Evolutionary conservation across 768 basidiomycete species (phyloP), one percentile per base, ranked within the genome.

Genomic region (Russula sp.): DNA sequence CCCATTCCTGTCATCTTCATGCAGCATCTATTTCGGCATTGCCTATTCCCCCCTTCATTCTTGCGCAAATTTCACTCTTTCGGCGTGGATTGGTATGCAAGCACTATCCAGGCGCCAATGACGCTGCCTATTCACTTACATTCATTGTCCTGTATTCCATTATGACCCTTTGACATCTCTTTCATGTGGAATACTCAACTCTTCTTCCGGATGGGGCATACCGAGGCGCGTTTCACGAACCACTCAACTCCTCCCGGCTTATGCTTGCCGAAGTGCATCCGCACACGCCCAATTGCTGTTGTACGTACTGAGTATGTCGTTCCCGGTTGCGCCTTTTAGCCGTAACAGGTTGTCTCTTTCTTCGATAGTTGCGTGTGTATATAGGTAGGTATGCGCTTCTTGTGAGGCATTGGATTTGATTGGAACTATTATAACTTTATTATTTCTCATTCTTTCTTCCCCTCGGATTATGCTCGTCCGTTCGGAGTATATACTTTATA

Each of bases 1-100:
- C 32, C 34, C 16, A 48, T 49, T 22, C 52, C 55, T 32, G 13
- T 26, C 54, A 65, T 65, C 59, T 61, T 55, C 44, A 65, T 57
- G 64, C 64, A 61, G 32, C 55, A 65, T 65, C 59, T 65, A 65
- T 34, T 28, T 57, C 55, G n/a, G 16, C 57, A 34, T 30, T 24
- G n/a, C 53, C 46, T 40, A 11, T n/a, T 32, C 24, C 10, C 54
- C 34, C 24, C 11, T 24, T 24, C 34, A 16, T 32, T 26, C 11
- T 40, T 38, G 4, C 46, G 14, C 59, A 61, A 61, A 5, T 18
- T 50, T 52, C 18, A 14, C 28, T 28, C 50, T n/a, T 40, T n/a
- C 51, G n/a, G 50, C 59, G 42, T 26, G 40, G 44, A 65, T 50
- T 13, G n/a, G 38, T 51, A 56, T 59, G 36, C 48, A 50, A 40